Evolutionary conservation across 2,329 filamentous ascomycete species (phyloP), one percentile per base, ranked within the genome.

Genomic region (Fusarium sambucinum): DNA sequence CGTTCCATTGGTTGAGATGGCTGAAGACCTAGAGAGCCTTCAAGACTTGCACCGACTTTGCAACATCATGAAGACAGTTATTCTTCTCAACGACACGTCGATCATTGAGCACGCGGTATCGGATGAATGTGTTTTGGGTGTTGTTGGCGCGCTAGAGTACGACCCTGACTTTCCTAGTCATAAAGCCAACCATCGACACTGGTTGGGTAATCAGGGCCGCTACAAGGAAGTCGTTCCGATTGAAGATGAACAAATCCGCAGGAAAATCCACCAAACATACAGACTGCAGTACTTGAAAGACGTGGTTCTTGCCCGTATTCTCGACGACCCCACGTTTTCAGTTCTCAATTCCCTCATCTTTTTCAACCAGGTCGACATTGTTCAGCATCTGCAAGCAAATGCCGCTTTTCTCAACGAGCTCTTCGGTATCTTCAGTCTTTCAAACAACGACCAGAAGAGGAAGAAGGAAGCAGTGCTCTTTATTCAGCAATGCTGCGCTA

Each of bases 281-380:
- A 92, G 96, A 38, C 83, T 99, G 33, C 94, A 97, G 76, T 99
- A 99, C 77, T 86, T 99, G 55, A 99, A 98, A 79, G 96, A 99
- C 75, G 96, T 99, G n/a, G 95, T 98, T 1, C 86, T 99, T 42
- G 96, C 96, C 30, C 89, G 96, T 66, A 98, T 99, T 68, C 86
- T 99, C 64, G 96, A 99, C 80, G 96, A 99, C 78, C 95, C 95
- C 50, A 99, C 96, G 21, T 99, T 98, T 79, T 97, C 93, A 25
- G 94, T 98, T 27, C 89, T 99, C 69, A 99, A 98, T 80, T 97
- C 94, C 51, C 87, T 98, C 73, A 99, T 99, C 71, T 99, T 97
- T 83, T 99, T 97, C 85, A 96, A 98, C 81, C 96, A 99, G 81
- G 94, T 98, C 73, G 96, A 98, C 76, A 97, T 99, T 76, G 91